Percentiles rank a stretch among this genome's conserved stretches.
Evolutionary conservation across 1,284 basidiomycete species (phyloP).

Genomic region (Phellopilus nigrolimitatus): DNA sequence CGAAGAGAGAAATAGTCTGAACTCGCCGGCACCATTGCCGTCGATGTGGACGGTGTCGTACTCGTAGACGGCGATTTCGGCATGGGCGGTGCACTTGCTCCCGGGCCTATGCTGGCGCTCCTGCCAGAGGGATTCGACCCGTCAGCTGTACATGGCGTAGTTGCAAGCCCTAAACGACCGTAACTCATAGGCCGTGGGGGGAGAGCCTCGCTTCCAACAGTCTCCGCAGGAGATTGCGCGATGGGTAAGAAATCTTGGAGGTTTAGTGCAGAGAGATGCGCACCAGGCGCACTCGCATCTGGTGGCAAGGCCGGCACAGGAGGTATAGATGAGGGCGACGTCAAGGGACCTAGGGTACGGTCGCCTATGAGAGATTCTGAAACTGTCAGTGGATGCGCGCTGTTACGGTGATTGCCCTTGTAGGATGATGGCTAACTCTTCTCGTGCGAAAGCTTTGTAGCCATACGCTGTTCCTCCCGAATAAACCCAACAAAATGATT

Average conservation of each 20-base stretch:
- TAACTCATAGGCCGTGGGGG: slow-evolving; percentile 24
- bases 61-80: background rate
- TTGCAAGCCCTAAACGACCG: slow-evolving; percentile 26
- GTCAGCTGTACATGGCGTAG: slow-evolving; percentile 21
- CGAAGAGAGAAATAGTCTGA: slow-evolving; percentile 52
- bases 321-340: background rate
- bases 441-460: slow-evolving; percentile 6
- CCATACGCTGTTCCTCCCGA: slow-evolving; percentile 51
- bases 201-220: slow-evolving; percentile 18
- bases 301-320: slow-evolving; percentile 3
- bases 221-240: slow-evolving; percentile 31
- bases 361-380: slow-evolving; percentile 2
- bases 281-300: too few relatives aligned
- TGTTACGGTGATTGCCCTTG: slow-evolving; percentile 21
- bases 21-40: slow-evolving; percentile 25
- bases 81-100: too few relatives aligned
- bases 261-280: background rate
- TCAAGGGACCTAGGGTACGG: slow-evolving; percentile 2
- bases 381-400: slow-evolving; percentile 9
- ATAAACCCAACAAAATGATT: slow-evolving; percentile 73
- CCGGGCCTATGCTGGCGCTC: slow-evolving; percentile 18
- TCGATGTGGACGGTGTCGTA: slow-evolving; percentile 4
- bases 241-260: slow-evolving; percentile 29
- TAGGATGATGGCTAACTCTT: slow-evolving; percentile 30
- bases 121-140: slow-evolving; percentile 24